Conservation (phyloP, 2,329 filamentous ascomycete genomes). For the Pestalotiopsis sp. region DNA sequence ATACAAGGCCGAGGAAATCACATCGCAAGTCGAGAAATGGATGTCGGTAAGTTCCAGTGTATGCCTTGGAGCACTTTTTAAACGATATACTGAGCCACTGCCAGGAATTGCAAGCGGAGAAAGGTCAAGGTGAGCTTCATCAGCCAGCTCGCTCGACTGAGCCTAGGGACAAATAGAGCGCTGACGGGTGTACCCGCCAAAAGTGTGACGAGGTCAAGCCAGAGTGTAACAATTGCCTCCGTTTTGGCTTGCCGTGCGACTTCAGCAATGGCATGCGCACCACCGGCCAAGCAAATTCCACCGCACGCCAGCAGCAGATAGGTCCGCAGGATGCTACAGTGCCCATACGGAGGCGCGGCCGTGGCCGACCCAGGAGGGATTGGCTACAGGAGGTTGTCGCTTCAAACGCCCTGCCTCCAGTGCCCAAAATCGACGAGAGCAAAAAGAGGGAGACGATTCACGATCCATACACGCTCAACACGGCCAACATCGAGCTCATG, state of each 20-base stretch:
- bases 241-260: slow-evolving; percentile 32
- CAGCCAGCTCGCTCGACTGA: background rate
- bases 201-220: slow-evolving; percentile 36
- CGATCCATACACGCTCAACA: slow-evolving; percentile 23
- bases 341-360: slow-evolving; percentile 29
- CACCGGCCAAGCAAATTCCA: background rate
- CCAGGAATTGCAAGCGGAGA: slow-evolving; percentile 30
- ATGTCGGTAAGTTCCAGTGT: slow-evolving; percentile 19
- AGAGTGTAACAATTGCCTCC: slow-evolving; percentile 33
- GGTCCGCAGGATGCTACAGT: background rate
- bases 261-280: slow-evolving; percentile 17
- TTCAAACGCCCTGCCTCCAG: slow-evolving; percentile 5
- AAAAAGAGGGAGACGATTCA: background rate
- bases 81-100: background rate
- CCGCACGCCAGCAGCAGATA: background rate
- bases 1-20: slow-evolving; percentile 29
- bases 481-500: slow-evolving; percentile 32
- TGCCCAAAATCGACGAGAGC: no score
- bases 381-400: slow-evolving; percentile 23
- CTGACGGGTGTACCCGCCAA: background rate
- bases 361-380: slow-evolving; percentile 29
- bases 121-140: slow-evolving; percentile 31
- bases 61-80: background rate
- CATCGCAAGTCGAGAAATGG: slow-evolving; percentile 32
- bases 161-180: background rate